Percentiles rank a stretch among this genome's conserved stretches.
Conservation (phyloP, 495 filamentous ascomycete species). For the Astrothelium subdiscretum region DNA sequence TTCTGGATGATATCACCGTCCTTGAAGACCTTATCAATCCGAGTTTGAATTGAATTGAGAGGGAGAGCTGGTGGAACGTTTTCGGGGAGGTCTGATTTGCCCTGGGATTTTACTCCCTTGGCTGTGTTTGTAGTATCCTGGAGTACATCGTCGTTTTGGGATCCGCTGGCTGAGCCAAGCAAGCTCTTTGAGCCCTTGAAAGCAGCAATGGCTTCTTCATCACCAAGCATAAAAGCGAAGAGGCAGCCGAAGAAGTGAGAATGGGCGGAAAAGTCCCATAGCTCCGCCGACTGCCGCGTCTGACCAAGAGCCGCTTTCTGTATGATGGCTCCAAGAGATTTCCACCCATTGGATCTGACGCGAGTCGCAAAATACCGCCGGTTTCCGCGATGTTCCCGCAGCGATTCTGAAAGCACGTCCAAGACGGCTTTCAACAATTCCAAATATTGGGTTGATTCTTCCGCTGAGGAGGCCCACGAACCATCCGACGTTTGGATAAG, state of each 20-base stretch:
- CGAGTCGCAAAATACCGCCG: constrained; percentile 68
- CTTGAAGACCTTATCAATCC: constrained; percentile 32
- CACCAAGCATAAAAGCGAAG: constrained; percentile 70
- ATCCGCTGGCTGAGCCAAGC: not conserved
- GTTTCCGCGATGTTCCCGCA: constrained; percentile 77
- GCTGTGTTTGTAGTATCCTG: constrained; percentile 1
- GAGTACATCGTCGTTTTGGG: not conserved
- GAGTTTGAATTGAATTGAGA: constrained; percentile 6
- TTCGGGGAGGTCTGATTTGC: not conserved
- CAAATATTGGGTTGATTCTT: constrained; percentile 52
- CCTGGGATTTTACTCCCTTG: not conserved
- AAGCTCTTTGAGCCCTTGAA: constrained; percentile 10
- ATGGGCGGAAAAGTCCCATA: constrained; percentile 45
- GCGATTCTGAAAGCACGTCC: constrained; percentile 58
- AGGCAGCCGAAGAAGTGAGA: constrained; percentile 75
- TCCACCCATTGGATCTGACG: constrained; percentile 66
- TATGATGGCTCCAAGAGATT: constrained; percentile 39
- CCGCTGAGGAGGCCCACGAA: constrained; percentile 42
- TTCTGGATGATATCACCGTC: constrained; percentile 47
- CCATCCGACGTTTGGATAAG: constrained; percentile 64
- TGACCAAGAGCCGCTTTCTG: constrained; percentile 19
- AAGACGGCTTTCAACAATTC: constrained; percentile 60
- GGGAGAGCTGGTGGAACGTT: not conserved
- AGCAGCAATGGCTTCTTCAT: constrained; percentile 33
- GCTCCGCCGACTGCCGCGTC: constrained; percentile 2